Base-by-base conservation (phyloP, 257 asterid species). In the Fraxinus quadrangulata region DNA sequence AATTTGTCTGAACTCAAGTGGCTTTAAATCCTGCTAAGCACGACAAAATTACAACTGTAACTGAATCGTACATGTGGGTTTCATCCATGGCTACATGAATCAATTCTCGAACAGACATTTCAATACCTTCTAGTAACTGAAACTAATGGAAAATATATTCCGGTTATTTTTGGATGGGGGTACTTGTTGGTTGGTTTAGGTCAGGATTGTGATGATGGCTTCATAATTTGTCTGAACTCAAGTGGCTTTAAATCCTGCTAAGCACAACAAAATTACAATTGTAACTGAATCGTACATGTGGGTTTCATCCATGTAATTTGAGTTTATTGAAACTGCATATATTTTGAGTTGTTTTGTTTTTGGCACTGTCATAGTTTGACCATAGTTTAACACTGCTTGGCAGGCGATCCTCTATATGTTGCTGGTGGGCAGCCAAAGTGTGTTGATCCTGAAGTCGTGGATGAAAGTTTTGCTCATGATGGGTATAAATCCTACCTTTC, bases 351-450 rank as follows among this genome's bases (percentile, higher is more conserved):
- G 63, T 84, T 70, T 56, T 45, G 33, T 28, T 67, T 65, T 39
- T 28, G 14, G 49, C 61, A 11, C 51, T 13, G 17, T 31, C 78
- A 47, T 66, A 75, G 33, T 79, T 78, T 75, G 78, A 75, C 72
- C 75, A 70, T 75, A 75, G 51, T 51, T 69, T 47, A 70, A 72
- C 45, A 7, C 21, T 81, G 67, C 81, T 84, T 77, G 59, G 86
- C 89, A 93, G 99, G 93, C 75, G 99, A 95, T 83, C 97, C 99
- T 75, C 98, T 95, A 70, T 95, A 95, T 81, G 77, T 82, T 84
- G 80, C 84, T 72, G 94, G 89, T 75, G 99, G 99, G 74, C 91
- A 82, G 66, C 97, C 98, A 26, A 83, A 81, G 84, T 77, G 79
- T 82, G 79, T 83, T 33, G 81, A 89, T 83, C 80, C 77, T 71